Base-by-base conservation (phyloP, 352 stramenopile species). In the Pythium rishiriense region DNA sequence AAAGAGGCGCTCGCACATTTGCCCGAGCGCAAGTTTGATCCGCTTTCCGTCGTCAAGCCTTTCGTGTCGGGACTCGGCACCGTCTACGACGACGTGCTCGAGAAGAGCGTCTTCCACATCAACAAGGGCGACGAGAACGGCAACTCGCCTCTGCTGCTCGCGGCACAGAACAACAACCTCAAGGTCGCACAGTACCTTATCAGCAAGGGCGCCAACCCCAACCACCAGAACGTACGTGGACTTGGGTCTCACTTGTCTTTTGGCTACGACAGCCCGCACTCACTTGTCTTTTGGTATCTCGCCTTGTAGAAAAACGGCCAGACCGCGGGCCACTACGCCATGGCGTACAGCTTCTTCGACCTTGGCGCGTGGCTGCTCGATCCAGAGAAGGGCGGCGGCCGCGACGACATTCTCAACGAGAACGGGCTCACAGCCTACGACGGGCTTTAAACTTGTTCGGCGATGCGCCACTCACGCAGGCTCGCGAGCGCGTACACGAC, bases 351-450 rank as follows among this genome's bases (percentile, higher is more conserved):
- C 73, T 93, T 93, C 72, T 93, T 93, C 64, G 94, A 98, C 70
- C 63, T 98, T 21, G 90, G 86, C 31, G 92, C 96, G 74, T 97
- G 87, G 77, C 75, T 98, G 17, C 78, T 98, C 58, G 85, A 94
- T 33, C 84, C 84, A 0, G 81, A 91, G 15, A 91, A 95, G 80
- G 75, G 94, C 64, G 73, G 94, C 72, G 62, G 90, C 62, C 75
- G 90, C 69, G 76, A 96, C 73, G 66, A 91, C 31, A 41, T 99
- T 22, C 65, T 85, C 53, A 98, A 99, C 73, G 91, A 94, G 58
- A 97, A 92, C 64, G 91, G 88, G 1, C 76, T 98, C 47, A 87
- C 85, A 0, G 78, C 87, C 0, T 98, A 98, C 76, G 94, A 99
- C 73, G 94, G 94, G n/a, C 75, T 91, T 35, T 66, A 63, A 60